Base-by-base conservation (phyloP, 768 basidiomycete genomes). In the Rhodotorula toruloides region DNA sequence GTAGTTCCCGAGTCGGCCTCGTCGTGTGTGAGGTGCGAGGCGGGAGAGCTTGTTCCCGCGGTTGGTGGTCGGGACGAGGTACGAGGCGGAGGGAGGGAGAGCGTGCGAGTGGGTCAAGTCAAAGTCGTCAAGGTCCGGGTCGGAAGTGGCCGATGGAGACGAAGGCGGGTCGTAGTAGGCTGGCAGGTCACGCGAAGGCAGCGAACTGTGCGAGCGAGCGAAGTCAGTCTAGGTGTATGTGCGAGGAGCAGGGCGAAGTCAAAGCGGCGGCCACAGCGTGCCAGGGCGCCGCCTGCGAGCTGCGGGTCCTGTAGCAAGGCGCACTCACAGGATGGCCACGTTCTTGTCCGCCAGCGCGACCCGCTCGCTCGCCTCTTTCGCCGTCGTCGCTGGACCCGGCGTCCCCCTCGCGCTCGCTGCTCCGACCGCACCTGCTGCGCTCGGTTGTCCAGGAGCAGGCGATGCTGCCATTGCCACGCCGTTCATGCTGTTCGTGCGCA, bases 1-100 rank as follows among this genome's bases (percentile, higher is more conserved):
- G 60, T 70, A 61, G 47, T 68, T 36, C 19, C 73, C 74, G 44
- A 75, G 71, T 11, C 69, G 58, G 37, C 60, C 59, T 13, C 61
- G 57, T 19, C 67, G 62, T 27, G 60, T 54, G 63, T 67, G 61
- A 0, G 57, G 58, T 2, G 74, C 61, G 22, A 32, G 29, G 6
- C 55, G 53, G 40, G 43, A 43, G 39, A 75, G 71, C 65, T 75
- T 75, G 63, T 67, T 32, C n/a, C 74, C 74, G 21, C 74, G 63
- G 67, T 75, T 75, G 25, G 71, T 68, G 17, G 64, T 39, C 36
- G 53, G 53, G 53, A 54, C 22, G 13, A 25, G 9, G 8, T 12
- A 12, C 12, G n/a, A 25, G 11, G 44, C 8, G 9, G 44, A 13
- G 9, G 44, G 57, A 27, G 52, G 31, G 32, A 22, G 56, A 16